phyloP scores from a whole-genome alignment of 129 eudicot species.

The Tagetes erecta region DNA sequence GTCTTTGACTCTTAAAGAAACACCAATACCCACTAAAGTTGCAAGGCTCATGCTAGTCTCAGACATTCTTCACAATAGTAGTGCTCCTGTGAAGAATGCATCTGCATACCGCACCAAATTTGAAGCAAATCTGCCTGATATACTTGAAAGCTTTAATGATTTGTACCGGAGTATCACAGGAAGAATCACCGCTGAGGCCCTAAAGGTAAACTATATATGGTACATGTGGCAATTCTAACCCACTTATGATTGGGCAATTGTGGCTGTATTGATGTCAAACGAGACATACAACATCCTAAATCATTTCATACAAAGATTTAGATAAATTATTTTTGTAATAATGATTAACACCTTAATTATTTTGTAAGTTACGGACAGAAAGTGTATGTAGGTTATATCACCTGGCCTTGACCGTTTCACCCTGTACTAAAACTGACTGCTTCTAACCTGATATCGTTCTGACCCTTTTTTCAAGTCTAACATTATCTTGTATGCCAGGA shows the following conservation, averaged over 20 bases:
- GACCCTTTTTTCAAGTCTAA: constrained; percentile 8
- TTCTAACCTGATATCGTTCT: neutral
- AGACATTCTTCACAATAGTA: constrained; percentile 94
- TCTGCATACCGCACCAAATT: constrained; percentile 95
- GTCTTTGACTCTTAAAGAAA: constrained; percentile 93
- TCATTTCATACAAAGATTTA: neutral
- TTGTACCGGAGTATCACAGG: constrained; percentile 85
- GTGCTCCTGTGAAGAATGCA: constrained; percentile 98
- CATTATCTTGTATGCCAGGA: constrained; percentile 48
- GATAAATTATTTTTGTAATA: neutral
- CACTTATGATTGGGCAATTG: neutral
- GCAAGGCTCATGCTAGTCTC: constrained; percentile 99
- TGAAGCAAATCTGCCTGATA: constrained; percentile 84
- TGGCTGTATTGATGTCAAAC: constrained; percentile 3
- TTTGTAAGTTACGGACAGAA: neutral
- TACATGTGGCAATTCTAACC: neutral
- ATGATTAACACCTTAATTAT: neutral
- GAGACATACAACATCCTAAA: neutral
- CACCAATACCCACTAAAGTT: constrained; percentile 95
- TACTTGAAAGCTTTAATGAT: constrained; percentile 94
- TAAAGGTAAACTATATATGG: constrained; percentile 51
- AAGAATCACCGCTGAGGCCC: constrained; percentile 95
- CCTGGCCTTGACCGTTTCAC: neutral
- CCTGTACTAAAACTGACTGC: neutral
- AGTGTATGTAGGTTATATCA: neutral